Evolutionary conservation across 2,329 filamentous ascomycete species (phyloP).

Genomic region (Monosporascus sp.): DNA sequence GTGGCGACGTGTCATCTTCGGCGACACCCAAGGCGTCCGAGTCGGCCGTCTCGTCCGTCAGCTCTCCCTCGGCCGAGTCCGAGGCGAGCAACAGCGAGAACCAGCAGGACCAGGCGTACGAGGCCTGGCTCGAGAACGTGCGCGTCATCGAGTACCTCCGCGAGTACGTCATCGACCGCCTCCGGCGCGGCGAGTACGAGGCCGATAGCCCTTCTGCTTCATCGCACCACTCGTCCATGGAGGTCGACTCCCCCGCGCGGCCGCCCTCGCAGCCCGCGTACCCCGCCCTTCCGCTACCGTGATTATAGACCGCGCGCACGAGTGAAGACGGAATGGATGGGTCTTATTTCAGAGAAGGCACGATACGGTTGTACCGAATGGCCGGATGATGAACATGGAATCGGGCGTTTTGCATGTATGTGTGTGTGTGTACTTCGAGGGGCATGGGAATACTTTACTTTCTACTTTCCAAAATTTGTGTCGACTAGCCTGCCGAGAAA

Average conservation of each 20-base stretch:
- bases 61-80: constrained; percentile 51
- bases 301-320: not conserved
- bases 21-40: constrained; percentile 40
- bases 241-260: constrained; percentile 21
- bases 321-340: not conserved
- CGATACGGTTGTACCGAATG: no score
- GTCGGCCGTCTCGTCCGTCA: constrained; percentile 37
- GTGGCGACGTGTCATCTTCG: constrained; percentile 24
- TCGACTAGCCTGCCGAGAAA: no score
- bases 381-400: no score
- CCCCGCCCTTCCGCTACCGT: constrained; percentile 24
- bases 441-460: no score
- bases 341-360: not conserved
- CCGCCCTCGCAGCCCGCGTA: constrained; percentile 30
- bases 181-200: constrained; percentile 52
- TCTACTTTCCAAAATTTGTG: no score
- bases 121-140: constrained; percentile 61
- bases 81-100: constrained; percentile 42
- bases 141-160: constrained; percentile 58
- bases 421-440: no score
- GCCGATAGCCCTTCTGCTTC: constrained; percentile 17
- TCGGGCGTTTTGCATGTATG: no score
- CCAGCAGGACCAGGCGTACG: constrained; percentile 55
- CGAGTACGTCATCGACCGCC: constrained; percentile 50
- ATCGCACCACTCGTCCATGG: constrained; percentile 26